Evolutionary conservation across 2,329 filamentous ascomycete species (phyloP), one percentile per base, ranked within the genome.

Genomic region (Cadophora gregata): DNA sequence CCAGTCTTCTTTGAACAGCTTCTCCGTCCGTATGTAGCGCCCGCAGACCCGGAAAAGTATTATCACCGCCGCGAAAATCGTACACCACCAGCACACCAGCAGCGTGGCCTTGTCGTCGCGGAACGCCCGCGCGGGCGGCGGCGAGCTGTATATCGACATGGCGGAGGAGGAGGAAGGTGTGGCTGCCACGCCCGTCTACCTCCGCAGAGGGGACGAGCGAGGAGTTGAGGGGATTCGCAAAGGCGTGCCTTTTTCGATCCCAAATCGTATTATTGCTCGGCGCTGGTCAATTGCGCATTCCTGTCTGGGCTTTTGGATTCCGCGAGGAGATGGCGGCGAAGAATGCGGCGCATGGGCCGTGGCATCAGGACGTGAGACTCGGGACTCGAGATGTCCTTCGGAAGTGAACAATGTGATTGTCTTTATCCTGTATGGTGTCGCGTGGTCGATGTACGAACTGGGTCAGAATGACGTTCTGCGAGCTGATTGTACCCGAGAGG

Each of bases 51-150:
- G 88, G 63, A 95, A 82, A 51, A 94, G 78, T 71, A 99, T 97
- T 75, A 97, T 93, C 69, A 90, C 86, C 48, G 93, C 84, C 69
- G 93, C 91, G 78, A 96, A 95, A 16, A 88, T 83, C 33, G 93
- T 96, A 70, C 91, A 93, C 94, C 95, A 98, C 94, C 95, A 98
- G 79, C 92, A 96, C 73, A 97, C 93, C 70, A 99, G 85, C 58
- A 99, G 83, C 0, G 94, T 97, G n/a, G 95, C 93, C 78, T 97
- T 96, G 80, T 96, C 90, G 56, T 85, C 69, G 61, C 66, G 71
- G 62, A 76, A 76, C 5, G 69, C 42, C 64, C 77, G 74, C 24
- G 71, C 68, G 7, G 73, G 69, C 12, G 77, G 77, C n/a, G 77
- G 72, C 10, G 66, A 65, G 1, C 86, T 84, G 75, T 90, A 90